Evolutionary conservation across 352 stramenopile species (phyloP).

Genomic region (Proteromonas lacertae): DNA sequence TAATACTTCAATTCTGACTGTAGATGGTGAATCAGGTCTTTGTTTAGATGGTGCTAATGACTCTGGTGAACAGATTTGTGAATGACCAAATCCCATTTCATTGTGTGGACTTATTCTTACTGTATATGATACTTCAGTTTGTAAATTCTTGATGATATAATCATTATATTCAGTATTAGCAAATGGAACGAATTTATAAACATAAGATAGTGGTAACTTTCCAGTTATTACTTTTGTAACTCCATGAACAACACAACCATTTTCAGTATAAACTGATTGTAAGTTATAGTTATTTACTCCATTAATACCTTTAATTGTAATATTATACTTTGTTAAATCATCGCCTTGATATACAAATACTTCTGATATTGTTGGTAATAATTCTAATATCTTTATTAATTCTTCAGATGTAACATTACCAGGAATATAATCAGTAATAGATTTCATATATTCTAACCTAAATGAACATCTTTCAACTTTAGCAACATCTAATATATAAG

Average conservation of each 20-base stretch:
- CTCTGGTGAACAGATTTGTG: constrained; percentile 28
- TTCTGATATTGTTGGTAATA: constrained; percentile 28
- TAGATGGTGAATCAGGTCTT: constrained; percentile 22
- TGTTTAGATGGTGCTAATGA: constrained; percentile 40
- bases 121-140: constrained; percentile 20
- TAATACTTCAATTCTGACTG: constrained; percentile 13
- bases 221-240: constrained; percentile 8
- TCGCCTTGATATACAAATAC: constrained; percentile 3
- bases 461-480: constrained; percentile 34
- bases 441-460: constrained; percentile 32
- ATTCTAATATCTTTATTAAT: constrained; percentile 44
- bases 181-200: constrained; percentile 8
- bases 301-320: constrained; percentile 42
- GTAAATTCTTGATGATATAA: constrained; percentile 17
- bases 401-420: constrained; percentile 40
- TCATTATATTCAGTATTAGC: constrained; percentile 8
- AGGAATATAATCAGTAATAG: constrained; percentile 50
- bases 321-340: constrained; percentile 26
- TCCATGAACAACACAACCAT: constrained; percentile 4
- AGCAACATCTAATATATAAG: neutral
- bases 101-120: constrained; percentile 31
- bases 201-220: constrained; percentile 7
- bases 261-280: neutral
- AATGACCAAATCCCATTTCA: constrained; percentile 28
- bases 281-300: constrained; percentile 7